Evolutionary conservation across 192 early-diverging fungal genomes (phyloP).

Genomic region (Umbelopsis vinacea): DNA sequence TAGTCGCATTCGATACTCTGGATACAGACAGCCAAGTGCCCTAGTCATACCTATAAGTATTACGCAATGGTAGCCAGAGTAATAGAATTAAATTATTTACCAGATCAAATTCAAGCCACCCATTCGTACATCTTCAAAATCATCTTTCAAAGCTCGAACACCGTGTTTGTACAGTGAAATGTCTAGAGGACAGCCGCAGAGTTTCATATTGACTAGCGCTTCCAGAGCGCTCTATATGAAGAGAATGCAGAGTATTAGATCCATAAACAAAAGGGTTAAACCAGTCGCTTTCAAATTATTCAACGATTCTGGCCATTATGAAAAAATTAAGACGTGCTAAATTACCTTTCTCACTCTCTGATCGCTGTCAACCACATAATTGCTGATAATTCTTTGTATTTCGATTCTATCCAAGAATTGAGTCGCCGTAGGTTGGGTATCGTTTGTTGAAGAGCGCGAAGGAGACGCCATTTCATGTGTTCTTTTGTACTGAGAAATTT

Average conservation of each 20-base stretch:
- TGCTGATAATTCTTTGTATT: slow-evolving; percentile 53
- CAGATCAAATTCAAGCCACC: slow-evolving; percentile 69
- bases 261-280: neutral
- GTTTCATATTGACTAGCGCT: slow-evolving; percentile 52
- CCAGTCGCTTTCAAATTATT: no score
- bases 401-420: slow-evolving; percentile 39
- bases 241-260: neutral
- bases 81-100: slow-evolving; percentile 34
- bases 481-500: slow-evolving; percentile 1
- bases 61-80: neutral
- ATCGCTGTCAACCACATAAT: slow-evolving; percentile 52
- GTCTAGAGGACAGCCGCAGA: slow-evolving; percentile 50
- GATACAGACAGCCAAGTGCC: slow-evolving; percentile 36
- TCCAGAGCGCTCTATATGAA: slow-evolving; percentile 47
- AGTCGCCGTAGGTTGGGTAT: neutral
- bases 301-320: neutral
- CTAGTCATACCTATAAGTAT: slow-evolving; percentile 10
- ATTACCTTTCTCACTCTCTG: slow-evolving; percentile 60
- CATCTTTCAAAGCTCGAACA: slow-evolving; percentile 69
- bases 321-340: neutral
- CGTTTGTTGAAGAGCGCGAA: neutral
- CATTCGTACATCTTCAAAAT: slow-evolving; percentile 74
- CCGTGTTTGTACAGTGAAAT: slow-evolving; percentile 64
- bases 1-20: slow-evolving; percentile 30
- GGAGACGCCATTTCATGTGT: neutral